These are phyloP conservation scores for Mycena metata DNA, from an alignment of 768 basidiomycete species.

Conservation along the genomic window DNA sequence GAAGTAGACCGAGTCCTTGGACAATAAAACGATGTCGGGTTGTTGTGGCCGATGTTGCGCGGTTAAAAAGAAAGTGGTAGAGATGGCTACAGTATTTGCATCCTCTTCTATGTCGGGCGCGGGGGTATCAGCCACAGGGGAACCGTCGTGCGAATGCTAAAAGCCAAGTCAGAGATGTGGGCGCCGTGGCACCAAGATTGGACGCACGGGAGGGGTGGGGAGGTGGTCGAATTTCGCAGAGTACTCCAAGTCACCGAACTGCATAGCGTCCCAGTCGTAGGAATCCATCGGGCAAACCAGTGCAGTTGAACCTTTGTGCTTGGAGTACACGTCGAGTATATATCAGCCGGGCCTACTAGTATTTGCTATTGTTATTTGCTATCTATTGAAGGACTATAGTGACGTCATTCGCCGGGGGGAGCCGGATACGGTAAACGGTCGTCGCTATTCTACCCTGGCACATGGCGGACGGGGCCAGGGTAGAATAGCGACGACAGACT, in stretches of 20 bases:
- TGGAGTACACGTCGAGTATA: neutral
- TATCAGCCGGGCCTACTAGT: no score
- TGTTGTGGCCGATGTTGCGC: constrained; percentile 68
- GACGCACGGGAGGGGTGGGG: constrained; percentile 76
- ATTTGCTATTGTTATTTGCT: no score
- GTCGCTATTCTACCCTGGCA: no score
- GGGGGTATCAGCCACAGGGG: constrained; percentile 55
- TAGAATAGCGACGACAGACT: no score
- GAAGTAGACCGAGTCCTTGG: constrained; percentile 86
- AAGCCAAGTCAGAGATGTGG: constrained; percentile 15
- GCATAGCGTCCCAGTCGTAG: constrained; percentile 54
- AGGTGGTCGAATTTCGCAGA: constrained; percentile 54
- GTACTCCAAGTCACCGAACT: constrained; percentile 37
- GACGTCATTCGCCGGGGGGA: no score
- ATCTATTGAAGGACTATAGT: no score
- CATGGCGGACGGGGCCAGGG: no score
- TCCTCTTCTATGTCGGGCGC: constrained; percentile 36
- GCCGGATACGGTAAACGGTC: no score
- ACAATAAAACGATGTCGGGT: constrained; percentile 76
- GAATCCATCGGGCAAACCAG: constrained; percentile 33
- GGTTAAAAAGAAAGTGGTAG: constrained; percentile 85
- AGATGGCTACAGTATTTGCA: constrained; percentile 68
- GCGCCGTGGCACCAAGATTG: neutral
- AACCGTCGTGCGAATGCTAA: constrained; percentile 62
- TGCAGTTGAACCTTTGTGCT: neutral